A percentile compares a stretch with the other conserved stretches of the same genome.
phyloP scores from a whole-genome alignment of 306 rosid genomes.

The Castanea mollissima region DNA sequence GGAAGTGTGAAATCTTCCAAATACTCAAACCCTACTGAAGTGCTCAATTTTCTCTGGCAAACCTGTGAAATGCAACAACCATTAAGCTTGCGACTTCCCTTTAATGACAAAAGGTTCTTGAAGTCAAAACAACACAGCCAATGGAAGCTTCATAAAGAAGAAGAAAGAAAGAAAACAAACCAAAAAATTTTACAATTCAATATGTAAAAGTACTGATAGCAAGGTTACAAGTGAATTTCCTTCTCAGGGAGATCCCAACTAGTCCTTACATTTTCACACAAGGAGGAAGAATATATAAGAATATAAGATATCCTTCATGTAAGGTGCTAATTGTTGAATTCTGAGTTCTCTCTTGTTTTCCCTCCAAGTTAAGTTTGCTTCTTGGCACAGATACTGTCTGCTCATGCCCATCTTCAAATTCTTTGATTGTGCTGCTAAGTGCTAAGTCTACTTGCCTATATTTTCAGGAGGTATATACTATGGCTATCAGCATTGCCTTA shows the following conservation, averaged over 20 bases:
- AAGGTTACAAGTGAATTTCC: conserved; percentile 5
- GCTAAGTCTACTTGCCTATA: neutral
- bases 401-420: neutral
- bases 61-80: conserved; percentile 42
- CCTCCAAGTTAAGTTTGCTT: neutral
- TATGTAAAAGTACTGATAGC: neutral
- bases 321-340: neutral
- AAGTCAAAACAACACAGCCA: neutral
- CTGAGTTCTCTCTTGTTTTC: neutral
- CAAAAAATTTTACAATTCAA: conserved; percentile 12
- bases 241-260: conserved; percentile 18
- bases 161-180: neutral
- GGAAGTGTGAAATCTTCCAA: conserved; percentile 15
- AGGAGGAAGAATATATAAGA: neutral
- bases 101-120: neutral
- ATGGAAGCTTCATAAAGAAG: neutral
- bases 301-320: neutral
- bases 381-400: neutral
- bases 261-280: neutral
- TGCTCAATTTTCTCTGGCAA: conserved; percentile 29
- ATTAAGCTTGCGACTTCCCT: conserved; percentile 3
- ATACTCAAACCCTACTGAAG: conserved; percentile 25
- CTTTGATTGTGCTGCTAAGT: neutral
- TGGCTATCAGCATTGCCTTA: conserved; percentile 16
- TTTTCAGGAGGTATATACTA: neutral